A percentile compares a stretch with the other conserved stretches of the same genome.
Conservation (phyloP, 2,329 filamentous ascomycete species). For the Aspergillus brunneoviolaceus region DNA sequence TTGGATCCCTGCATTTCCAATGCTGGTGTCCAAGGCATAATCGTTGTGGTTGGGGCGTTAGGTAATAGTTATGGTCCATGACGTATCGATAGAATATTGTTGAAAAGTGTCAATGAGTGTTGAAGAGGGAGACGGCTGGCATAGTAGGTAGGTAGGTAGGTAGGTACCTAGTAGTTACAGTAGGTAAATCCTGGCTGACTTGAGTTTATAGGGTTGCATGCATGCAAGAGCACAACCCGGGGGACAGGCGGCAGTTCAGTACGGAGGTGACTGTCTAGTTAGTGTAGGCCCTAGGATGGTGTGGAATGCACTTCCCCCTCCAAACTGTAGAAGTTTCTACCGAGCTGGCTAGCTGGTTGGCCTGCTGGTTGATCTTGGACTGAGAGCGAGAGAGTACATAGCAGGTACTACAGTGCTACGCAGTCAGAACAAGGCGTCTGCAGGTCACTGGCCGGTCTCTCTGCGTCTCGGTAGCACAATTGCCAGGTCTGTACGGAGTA, state of each 20-base stretch:
- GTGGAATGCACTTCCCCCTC: neutral
- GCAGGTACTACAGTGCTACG: neutral
- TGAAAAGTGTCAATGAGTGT: neutral
- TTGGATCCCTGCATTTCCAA: neutral
- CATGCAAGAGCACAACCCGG: neutral
- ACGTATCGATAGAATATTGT: neutral
- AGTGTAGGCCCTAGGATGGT: neutral
- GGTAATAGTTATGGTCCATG: neutral
- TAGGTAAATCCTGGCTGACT: too few species aligned
- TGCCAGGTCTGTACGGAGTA: too few species aligned
- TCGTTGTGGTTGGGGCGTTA: too few species aligned
- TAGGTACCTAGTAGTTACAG: too few species aligned
- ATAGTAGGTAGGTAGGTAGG: too few species aligned
- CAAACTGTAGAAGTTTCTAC: neutral
- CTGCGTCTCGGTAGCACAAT: neutral
- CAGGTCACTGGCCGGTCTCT: neutral
- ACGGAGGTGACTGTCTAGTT: neutral
- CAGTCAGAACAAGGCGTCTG: neutral
- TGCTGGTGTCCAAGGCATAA: too few species aligned
- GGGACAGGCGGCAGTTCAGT: neutral
- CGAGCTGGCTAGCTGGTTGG: neutral
- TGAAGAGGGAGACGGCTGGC: neutral
- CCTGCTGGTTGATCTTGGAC: neutral
- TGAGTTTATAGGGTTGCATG: neutral
- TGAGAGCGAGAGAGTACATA: neutral